Percentiles rank a stretch among this genome's conserved stretches.
Evolutionary conservation across 148 eudicot genomes (phyloP).

Genomic region (Heliamphora exappendiculata): DNA sequence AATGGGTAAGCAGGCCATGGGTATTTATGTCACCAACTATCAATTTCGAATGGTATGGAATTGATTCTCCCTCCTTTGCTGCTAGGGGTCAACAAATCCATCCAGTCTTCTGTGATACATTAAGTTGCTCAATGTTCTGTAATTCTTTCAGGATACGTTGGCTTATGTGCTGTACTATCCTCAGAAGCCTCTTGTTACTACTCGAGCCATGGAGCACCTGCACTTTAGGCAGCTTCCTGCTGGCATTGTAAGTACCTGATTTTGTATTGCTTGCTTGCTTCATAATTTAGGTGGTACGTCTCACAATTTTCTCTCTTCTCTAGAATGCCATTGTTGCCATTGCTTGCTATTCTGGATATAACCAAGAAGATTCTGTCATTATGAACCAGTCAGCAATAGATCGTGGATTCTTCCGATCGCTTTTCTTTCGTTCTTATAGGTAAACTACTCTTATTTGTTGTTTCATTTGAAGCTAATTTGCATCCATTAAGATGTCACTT

Average conservation of each 20-base stretch:
- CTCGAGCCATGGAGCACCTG: constrained; percentile 98
- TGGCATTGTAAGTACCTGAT: constrained; percentile 48
- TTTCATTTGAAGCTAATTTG: too few species aligned
- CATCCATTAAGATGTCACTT: too few species aligned
- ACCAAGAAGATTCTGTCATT: constrained; percentile 96
- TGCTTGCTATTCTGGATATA: constrained; percentile 90
- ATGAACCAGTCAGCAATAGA: constrained; percentile 95
- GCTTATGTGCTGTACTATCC: constrained; percentile 96
- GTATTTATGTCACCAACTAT: constrained; percentile 88
- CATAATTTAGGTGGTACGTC: too few species aligned
- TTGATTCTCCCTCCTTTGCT: too few species aligned
- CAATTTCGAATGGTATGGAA: constrained; percentile 94
- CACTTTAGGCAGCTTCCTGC: constrained; percentile 96
- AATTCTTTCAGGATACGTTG: constrained; percentile 57
- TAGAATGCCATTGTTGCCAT: constrained; percentile 90
- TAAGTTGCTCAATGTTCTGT: too few species aligned
- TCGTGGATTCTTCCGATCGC: constrained; percentile 87
- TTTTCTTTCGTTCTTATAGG: constrained; percentile 93
- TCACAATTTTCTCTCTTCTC: constrained; percentile 3
- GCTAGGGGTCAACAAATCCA: too few species aligned
- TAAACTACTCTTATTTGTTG: too few species aligned
- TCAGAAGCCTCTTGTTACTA: constrained; percentile 92
- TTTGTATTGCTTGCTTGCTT: background rate
- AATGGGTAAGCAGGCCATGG: constrained; percentile 99
- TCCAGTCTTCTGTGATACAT: too few species aligned